A percentile compares a stretch with the other conserved stretches of the same genome.
These are phyloP conservation scores for Pouteria glomerata DNA, from an alignment of 148 eudicot species.

Conservation along the genomic window DNA sequence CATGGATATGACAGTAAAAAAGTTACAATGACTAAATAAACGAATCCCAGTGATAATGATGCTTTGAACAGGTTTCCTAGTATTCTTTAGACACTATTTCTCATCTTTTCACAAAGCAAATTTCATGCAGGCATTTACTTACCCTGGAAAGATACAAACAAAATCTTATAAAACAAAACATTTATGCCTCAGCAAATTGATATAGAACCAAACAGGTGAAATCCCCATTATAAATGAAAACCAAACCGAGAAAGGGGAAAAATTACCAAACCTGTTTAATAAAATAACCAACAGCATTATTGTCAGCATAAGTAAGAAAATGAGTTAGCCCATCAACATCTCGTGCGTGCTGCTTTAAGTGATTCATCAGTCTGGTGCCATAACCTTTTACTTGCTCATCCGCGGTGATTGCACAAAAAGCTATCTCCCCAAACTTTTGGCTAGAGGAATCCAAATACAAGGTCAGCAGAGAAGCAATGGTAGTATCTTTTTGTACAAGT, in stretches of 20 bases:
- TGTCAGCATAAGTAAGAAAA: conserved; percentile 97
- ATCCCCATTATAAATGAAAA: conserved; percentile 2
- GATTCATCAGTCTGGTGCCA: conserved; percentile 98
- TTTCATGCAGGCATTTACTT: not conserved
- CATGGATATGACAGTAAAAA: not conserved
- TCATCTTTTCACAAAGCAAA: not conserved
- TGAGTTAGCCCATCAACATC: conserved; percentile 92
- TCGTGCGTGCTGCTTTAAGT: conserved; percentile 94
- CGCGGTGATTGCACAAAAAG: conserved; percentile 92
- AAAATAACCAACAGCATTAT: conserved; percentile 98
- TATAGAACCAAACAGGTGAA: not conserved
- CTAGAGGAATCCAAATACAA: conserved; percentile 29
- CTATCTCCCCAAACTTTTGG: conserved; percentile 98
- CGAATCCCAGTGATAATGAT: not conserved
- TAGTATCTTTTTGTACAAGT: not conserved
- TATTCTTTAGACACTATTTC: not conserved
- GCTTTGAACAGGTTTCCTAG: not conserved
- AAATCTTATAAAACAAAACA: not conserved
- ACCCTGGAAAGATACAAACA: not conserved
- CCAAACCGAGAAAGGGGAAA: not conserved
- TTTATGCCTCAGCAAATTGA: not conserved
- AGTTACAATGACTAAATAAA: not conserved
- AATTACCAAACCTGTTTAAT: conserved; percentile 66
- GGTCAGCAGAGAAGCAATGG: conserved; percentile 5
- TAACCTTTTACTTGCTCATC: conserved; percentile 99